These are phyloP conservation scores for Priceomyces melissophilus DNA, from an alignment of 805 yeast genomes.

Conservation along the genomic window DNA sequence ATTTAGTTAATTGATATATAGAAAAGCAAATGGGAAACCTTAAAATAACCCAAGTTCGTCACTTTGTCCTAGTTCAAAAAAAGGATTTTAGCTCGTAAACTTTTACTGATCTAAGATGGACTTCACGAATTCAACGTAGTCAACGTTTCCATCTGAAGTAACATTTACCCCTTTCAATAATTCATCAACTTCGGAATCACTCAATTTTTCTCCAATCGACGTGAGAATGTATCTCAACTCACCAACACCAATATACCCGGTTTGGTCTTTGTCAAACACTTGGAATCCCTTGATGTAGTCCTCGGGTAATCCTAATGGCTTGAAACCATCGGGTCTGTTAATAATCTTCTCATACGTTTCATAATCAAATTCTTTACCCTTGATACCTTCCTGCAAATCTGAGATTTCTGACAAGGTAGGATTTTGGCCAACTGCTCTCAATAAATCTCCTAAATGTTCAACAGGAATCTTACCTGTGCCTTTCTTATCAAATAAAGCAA, in stretches of 20 bases:
- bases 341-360: constrained; percentile 74
- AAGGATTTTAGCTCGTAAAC: no score
- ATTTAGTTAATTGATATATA: no score
- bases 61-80: no score
- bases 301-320: constrained; percentile 80
- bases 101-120: constrained; percentile 81
- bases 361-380: constrained; percentile 60
- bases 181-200: constrained; percentile 92
- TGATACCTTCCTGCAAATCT: constrained; percentile 40
- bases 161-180: constrained; percentile 92
- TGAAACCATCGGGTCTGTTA: constrained; percentile 85
- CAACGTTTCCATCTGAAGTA: constrained; percentile 90
- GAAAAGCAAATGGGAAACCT: no score
- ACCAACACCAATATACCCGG: constrained; percentile 96
- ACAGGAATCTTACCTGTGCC: constrained; percentile 89
- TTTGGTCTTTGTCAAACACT: constrained; percentile 92
- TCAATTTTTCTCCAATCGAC: constrained; percentile 89
- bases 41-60: no score
- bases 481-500: constrained; percentile 92
- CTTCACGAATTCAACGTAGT: constrained; percentile 92
- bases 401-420: constrained; percentile 88
- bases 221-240: constrained; percentile 93
- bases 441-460: constrained; percentile 83
- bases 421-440: constrained; percentile 97
- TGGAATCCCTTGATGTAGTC: constrained; percentile 93